Conservation (phyloP, 371 early-diverging fungal species). For the Entomophthora muscae region DNA sequence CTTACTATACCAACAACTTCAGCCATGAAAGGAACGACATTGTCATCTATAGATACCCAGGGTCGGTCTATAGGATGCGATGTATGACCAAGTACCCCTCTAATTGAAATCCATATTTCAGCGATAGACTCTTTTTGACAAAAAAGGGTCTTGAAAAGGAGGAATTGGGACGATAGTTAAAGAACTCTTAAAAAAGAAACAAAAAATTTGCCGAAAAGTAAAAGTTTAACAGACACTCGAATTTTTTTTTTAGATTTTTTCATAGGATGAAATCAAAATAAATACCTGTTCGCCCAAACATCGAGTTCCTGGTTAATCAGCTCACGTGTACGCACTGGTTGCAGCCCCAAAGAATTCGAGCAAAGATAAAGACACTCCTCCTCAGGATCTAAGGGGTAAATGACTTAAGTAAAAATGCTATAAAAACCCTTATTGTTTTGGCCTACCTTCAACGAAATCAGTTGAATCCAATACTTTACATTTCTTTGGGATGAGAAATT, state of each 20-base stretch:
- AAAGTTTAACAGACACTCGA: too few relatives aligned
- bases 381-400: conserved; percentile 10
- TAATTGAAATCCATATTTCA: too few relatives aligned
- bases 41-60: conserved; percentile 76
- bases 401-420: neutral
- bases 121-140: too few relatives aligned
- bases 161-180: too few relatives aligned
- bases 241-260: too few relatives aligned
- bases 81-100: conserved; percentile 78
- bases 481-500: conserved; percentile 43
- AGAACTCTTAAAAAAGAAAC: too few relatives aligned
- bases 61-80: conserved; percentile 63
- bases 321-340: conserved; percentile 46
- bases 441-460: neutral
- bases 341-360: conserved; percentile 85
- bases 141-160: too few relatives aligned
- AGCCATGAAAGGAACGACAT: conserved; percentile 46
- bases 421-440: neutral
- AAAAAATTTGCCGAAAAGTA: too few relatives aligned
- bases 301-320: conserved; percentile 75
- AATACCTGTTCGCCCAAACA: conserved; percentile 44
- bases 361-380: conserved; percentile 59
- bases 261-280: too few relatives aligned
- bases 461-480: neutral
- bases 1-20: conserved; percentile 47